Percentiles rank a stretch among this genome's conserved stretches.
phyloP scores from a whole-genome alignment of 805 yeast species.

The Lachancea waltii region DNA sequence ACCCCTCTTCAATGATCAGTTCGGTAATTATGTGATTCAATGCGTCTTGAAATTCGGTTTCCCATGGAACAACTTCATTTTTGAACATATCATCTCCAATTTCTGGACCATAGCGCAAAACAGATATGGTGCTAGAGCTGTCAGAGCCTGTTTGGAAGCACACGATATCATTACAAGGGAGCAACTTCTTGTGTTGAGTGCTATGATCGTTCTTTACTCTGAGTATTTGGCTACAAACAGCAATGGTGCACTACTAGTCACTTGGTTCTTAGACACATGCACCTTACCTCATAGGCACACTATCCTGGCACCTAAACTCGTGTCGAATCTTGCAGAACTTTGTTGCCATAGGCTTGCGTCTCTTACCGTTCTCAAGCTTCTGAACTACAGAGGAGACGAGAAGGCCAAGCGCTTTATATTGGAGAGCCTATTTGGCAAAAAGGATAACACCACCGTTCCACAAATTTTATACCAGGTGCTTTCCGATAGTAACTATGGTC shows the following conservation, averaged over 20 bases:
- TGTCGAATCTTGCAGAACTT: slow-evolving; percentile 55
- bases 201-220: slow-evolving; percentile 70
- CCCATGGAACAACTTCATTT: slow-evolving; percentile 84
- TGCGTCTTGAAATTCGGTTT: slow-evolving; percentile 86
- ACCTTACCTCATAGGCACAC: slow-evolving; percentile 56
- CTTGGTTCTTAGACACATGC: slow-evolving; percentile 92
- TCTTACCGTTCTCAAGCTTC: slow-evolving; percentile 69
- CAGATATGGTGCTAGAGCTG: slow-evolving; percentile 92
- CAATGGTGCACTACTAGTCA: slow-evolving; percentile 82
- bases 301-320: slow-evolving; percentile 54
- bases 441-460: slow-evolving; percentile 37
- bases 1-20: slow-evolving; percentile 86
- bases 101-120: slow-evolving; percentile 80
- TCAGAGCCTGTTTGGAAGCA: slow-evolving; percentile 86
- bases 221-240: slow-evolving; percentile 73
- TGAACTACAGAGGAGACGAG: slow-evolving; percentile 61
- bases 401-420: slow-evolving; percentile 56
- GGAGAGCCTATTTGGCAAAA: slow-evolving; percentile 57
- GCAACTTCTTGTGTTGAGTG: slow-evolving; percentile 66
- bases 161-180: slow-evolving; percentile 53
- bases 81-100: slow-evolving; percentile 71
- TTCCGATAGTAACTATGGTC: slow-evolving; percentile 61
- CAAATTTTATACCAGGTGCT: slow-evolving; percentile 51
- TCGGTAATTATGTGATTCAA: slow-evolving; percentile 93
- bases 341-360: slow-evolving; percentile 82